Conservation (phyloP, 148 eudicot species). For the Mesembryanthemum crystallinum region DNA sequence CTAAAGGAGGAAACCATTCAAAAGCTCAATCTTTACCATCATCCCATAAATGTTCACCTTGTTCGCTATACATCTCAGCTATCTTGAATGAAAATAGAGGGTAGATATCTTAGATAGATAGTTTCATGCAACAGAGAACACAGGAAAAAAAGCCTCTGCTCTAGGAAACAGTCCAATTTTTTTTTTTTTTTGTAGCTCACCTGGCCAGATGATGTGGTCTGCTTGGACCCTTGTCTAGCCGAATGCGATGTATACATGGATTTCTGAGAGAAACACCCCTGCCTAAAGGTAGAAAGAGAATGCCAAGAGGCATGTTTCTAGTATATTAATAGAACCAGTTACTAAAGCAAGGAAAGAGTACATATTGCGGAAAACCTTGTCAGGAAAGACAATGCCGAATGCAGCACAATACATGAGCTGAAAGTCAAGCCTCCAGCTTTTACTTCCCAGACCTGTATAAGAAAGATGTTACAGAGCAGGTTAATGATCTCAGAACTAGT, state of each 20-base stretch:
- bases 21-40: too few relatives aligned
- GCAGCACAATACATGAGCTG: constrained; percentile 15
- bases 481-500: neutral
- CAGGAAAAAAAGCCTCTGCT: neutral
- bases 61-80: too few relatives aligned
- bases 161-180: neutral
- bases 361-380: neutral
- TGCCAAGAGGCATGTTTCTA: neutral
- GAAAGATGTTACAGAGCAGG: neutral
- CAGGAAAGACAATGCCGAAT: neutral
- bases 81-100: too few relatives aligned
- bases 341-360: too few relatives aligned
- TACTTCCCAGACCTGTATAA: constrained; percentile 19
- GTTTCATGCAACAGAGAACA: neutral
- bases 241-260: constrained; percentile 6
- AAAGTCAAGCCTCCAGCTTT: constrained; percentile 20
- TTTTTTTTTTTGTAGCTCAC: neutral
- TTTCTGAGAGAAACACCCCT: constrained; percentile 19
- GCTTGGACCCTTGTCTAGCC: constrained; percentile 6
- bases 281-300: neutral
- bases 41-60: too few relatives aligned
- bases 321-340: neutral
- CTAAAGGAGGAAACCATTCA: too few relatives aligned
- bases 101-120: too few relatives aligned
- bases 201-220: constrained; percentile 12